Base-by-base conservation (phyloP, 352 stramenopile species). In the Hyaloperonospora brassicae region DNA sequence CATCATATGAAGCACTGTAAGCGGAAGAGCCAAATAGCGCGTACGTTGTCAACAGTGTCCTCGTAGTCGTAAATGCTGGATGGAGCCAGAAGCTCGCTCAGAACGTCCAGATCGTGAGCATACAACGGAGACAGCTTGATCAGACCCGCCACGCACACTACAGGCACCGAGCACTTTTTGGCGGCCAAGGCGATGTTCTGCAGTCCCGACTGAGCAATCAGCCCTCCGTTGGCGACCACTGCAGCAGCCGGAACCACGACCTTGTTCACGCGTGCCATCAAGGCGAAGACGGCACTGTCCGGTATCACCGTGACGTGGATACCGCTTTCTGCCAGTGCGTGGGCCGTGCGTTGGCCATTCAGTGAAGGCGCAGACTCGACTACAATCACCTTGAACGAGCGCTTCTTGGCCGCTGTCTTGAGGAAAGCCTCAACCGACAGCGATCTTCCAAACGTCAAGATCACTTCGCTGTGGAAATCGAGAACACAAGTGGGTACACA, bases 191-290 rank as follows among this genome's bases (percentile, higher is more conserved):
- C 90, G 23, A 98, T 95, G 63, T 98, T 96, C 56, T 98, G 93
- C 40, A 89, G 93, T 2, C 96, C 96, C 40, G 87, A 95, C 39
- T 96, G 79, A 6, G 92, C 92, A 61, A 99, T 97, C 5, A 98
- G 71, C 5, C 96, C 96, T 31, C 96, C 96, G 64, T 99, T 98
- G 8, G 96, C 96, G 44, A 98, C 84, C 24, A 99, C 93, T 9
- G 95, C 96, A 38, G 96, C 89, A 2, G 95, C 93, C 6, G 92
- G 87, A n/a, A 99, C 73, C 42, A 97, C 83, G 12, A 97, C 89
- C 71, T 98, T 98, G 79, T 99, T 98, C 31, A 99, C 95, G 23
- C 96, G 86, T 17, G 95, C 91, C 96, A 99, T 99, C 61, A 99
- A 93, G 12, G 95, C 95, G 64, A 97, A 98, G 35, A 98, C 93